Evolutionary conservation across 352 stramenopile genomes (phyloP).

Genomic region (Phytopythium ostracodes): DNA sequence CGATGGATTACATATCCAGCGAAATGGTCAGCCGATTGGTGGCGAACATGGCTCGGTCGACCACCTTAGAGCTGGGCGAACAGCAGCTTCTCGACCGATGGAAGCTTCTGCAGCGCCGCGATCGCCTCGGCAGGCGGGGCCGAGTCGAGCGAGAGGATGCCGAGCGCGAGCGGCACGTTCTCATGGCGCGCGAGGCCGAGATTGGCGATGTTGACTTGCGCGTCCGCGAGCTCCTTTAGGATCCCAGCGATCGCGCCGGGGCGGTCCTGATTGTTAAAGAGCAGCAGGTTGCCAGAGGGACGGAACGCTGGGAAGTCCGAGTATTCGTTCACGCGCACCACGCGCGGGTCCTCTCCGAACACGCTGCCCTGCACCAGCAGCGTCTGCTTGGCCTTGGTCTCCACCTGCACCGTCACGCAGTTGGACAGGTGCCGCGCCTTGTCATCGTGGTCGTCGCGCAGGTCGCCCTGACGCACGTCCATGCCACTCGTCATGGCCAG

Average conservation of each 20-base stretch:
- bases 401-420: conserved; percentile 64
- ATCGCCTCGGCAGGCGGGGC: conserved; percentile 54
- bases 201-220: conserved; percentile 85
- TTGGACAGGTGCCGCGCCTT: conserved; percentile 73
- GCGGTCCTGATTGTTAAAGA: conserved; percentile 84
- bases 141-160: conserved; percentile 70
- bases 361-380: conserved; percentile 75
- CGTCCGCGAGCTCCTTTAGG: conserved; percentile 55
- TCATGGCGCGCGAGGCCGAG: conserved; percentile 73
- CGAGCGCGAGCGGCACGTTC: conserved; percentile 53
- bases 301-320: conserved; percentile 83
- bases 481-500: conserved; percentile 73
- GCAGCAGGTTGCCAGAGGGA: conserved; percentile 67
- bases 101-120: conserved; percentile 50
- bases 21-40: no score
- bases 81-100: conserved; percentile 61
- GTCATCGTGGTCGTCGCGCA: conserved; percentile 28
- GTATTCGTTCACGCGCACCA: conserved; percentile 82
- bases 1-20: no score
- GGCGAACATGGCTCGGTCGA: no score
- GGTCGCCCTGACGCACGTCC: conserved; percentile 67
- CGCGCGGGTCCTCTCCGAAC: conserved; percentile 75
- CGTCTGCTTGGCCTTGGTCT: conserved; percentile 51
- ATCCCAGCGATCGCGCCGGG: conserved; percentile 75
- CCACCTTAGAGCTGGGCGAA: conserved; percentile 60